These are phyloP conservation scores for Diddensiella santjacobensis DNA, from an alignment of 805 yeast genomes.

Conservation along the genomic window DNA sequence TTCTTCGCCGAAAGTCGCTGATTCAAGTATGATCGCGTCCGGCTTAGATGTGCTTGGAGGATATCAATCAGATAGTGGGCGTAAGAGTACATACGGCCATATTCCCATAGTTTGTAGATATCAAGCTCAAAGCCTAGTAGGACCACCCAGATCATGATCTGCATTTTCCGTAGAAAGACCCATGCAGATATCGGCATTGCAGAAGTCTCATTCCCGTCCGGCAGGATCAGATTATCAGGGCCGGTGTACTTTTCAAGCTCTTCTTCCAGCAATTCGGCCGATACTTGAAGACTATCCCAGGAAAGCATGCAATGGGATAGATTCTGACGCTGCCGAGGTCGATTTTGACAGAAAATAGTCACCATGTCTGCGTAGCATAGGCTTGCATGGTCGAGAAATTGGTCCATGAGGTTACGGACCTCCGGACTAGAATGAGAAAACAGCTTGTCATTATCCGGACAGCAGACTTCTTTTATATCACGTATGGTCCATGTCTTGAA, in stretches of 20 bases:
- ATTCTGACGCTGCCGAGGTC: conserved; percentile 79
- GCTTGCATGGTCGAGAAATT: conserved; percentile 31
- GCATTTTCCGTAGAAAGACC: conserved; percentile 62
- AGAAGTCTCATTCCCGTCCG: conserved; percentile 30
- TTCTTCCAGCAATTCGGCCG: conserved; percentile 61
- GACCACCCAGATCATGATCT: conserved; percentile 67
- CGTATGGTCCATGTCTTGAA: conserved; percentile 29
- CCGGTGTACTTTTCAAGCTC: conserved; percentile 28
- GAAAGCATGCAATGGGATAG: conserved; percentile 49
- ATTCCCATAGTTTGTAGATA: conserved; percentile 68
- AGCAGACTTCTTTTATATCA: conserved; percentile 44
- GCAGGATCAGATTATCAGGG: conserved; percentile 10
- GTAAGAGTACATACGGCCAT: conserved; percentile 65
- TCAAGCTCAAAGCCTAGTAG: conserved; percentile 74
- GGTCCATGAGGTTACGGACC: conserved; percentile 27
- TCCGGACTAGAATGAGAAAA: conserved; percentile 29
- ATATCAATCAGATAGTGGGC: conserved; percentile 45
- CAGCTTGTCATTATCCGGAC: conserved; percentile 34
- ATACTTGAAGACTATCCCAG: conserved; percentile 82
- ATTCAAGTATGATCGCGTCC: conserved; percentile 34
- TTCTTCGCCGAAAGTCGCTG: conserved; percentile 10
- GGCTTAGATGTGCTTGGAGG: conserved; percentile 42
- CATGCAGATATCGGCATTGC: conserved; percentile 69
- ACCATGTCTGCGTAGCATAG: conserved; percentile 47
- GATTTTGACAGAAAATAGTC: conserved; percentile 56